Evolutionary conservation across 148 eudicot species (phyloP).

Genomic region (Persicaria maculosa): DNA sequence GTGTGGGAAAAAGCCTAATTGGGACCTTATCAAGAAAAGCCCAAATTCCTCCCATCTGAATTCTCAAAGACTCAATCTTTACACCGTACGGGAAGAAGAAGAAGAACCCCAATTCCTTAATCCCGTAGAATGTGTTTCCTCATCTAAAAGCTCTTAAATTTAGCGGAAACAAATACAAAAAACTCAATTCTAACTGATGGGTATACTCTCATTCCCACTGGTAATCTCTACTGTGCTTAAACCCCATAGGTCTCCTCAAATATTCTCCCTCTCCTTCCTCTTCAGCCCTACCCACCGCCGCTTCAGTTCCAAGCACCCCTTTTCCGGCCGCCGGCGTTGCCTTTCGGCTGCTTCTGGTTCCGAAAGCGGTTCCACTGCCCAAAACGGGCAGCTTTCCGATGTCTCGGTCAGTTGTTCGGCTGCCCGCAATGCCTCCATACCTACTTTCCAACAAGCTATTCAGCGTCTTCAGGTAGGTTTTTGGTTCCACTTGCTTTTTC

Average conservation of each 20-base stretch:
- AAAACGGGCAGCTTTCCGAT: slow-evolving; percentile 13
- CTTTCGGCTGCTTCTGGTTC: slow-evolving; percentile 18
- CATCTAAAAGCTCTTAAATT: not conserved
- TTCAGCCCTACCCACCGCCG: slow-evolving; percentile 23
- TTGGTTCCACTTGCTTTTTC: not conserved
- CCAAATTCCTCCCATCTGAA: not conserved
- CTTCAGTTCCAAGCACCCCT: slow-evolving; percentile 11
- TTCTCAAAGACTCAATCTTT: not conserved
- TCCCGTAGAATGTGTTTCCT: not conserved
- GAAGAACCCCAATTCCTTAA: not conserved
- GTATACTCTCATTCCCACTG: slow-evolving; percentile 55
- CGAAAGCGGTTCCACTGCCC: slow-evolving; percentile 18
- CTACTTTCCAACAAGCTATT: slow-evolving; percentile 95
- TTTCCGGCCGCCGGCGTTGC: slow-evolving; percentile 26
- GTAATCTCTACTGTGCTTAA: slow-evolving; percentile 61
- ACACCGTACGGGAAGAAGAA: not conserved
- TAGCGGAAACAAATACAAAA: not conserved
- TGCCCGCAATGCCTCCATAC: slow-evolving; percentile 27
- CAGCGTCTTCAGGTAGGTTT: slow-evolving; percentile 83
- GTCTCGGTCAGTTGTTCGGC: slow-evolving; percentile 23
- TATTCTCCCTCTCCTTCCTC: slow-evolving; percentile 33
- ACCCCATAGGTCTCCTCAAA: slow-evolving; percentile 45
- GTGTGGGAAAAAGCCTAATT: not conserved
- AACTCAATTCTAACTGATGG: slow-evolving; percentile 28
- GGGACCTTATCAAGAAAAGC: too few relatives aligned